Evolutionary conservation across 371 early-diverging fungal species (phyloP), one percentile per base, ranked within the genome.

Genomic region (Thermomucor indicae-seudaticae): DNA sequence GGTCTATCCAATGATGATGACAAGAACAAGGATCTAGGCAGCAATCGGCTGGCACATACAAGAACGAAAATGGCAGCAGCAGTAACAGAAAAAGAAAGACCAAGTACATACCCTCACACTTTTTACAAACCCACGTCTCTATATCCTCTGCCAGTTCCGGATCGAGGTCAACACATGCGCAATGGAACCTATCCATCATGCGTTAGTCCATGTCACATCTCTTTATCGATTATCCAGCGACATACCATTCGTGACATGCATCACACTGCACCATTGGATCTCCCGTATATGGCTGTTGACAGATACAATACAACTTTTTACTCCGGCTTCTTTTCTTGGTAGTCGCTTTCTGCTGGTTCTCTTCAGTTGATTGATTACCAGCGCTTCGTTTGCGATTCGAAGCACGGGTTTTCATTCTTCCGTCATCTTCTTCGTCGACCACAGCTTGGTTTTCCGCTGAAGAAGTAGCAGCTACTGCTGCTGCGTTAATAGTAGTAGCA

Each of bases 221-320:
- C 25, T 16, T 37, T 34, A 34, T 37, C 14, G 10, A 16, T 24
- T 27, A 4, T 6, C 11, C 20, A 11, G 31, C 37, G 8, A 25
- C 72, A 61, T 78, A 86, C 90, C 90, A 90, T 56, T 90, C 84
- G 42, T 75, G 61, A 58, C 90, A 90, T 20, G 58, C 49, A 55
- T 88, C 89, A 57, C 90, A 90, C 45, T 83, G 81, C 39, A 90
- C 85, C 90, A 90, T 90, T 5, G 86, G 85, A 28, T 79, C 75
- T 28, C 89, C 87, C 49, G 78, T 69, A 39, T 88, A 88, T 3
- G 80, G 79, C 38, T 78, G 67, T 32, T 83, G 73, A 55, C 90
- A 90, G 14, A 79, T 61, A 53, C 90, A 90, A 56, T 89, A 90
- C 1, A 88, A 66, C 20, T 76, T 81, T 51, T 75, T 81, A n/a